Evolutionary conservation across 306 rosid genomes (phyloP), one percentile per base, ranked within the genome.

Genomic region (Vicia sativa): DNA sequence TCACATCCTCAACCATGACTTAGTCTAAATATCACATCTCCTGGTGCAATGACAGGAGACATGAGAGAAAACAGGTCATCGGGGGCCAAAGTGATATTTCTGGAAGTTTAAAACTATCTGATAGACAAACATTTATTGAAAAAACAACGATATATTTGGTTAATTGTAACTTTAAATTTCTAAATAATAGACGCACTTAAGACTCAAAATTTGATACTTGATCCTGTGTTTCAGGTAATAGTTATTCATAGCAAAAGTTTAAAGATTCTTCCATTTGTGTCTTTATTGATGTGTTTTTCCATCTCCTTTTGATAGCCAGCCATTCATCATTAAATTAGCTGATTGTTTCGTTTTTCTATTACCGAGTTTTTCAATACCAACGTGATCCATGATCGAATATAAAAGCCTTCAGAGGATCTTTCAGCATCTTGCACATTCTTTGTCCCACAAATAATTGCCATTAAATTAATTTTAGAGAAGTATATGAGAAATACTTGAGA

Each of bases 401-500:
- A 82, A 54, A 79, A 57, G 14, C 87, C 84, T 54, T 79, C 81
- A 2, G 69, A 56, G 35, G 82, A 56, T 53, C 79, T 76, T 14
- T 76, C 81, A 43, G 79, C 81, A 23, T 82, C 81, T 64, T 82
- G 81, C 72, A 82, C 84, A 71, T 76, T 79, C 84, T 82, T 78
- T 75, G 23, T 7, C 70, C 14, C 16, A 44, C 75, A 3, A 42
- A 63, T 57, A 62, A 62, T 66, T 44, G 18, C 37, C 37, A 75
- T 62, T 35, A 62, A 53, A 43, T 16, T 42, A 11, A 74, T 67
- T 39, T 26, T 0, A 5, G 29, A 46, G 10, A 45, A 43, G 18
- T 3, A 26, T 43, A 44, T 43, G 7, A n/a, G 9, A 64, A 13
- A 19, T 41, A 42, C 1, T 3, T 9, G 55, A n/a, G 28, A 64